These are phyloP conservation scores for Lophiotrema nucula DNA, from an alignment of 495 filamentous ascomycete species.

Conservation along the genomic window DNA sequence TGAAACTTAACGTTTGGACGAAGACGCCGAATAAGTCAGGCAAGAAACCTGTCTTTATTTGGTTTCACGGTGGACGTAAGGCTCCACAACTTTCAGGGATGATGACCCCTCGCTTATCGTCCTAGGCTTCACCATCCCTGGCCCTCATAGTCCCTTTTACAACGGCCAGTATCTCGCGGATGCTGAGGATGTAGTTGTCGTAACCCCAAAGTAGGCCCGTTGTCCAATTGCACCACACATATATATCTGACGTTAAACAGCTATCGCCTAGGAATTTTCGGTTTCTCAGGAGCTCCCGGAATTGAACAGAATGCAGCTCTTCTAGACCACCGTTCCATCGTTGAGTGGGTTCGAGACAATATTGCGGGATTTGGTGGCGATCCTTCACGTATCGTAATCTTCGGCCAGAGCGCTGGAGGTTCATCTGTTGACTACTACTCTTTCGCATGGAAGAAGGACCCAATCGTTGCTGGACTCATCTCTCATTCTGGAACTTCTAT, in stretches of 20 bases:
- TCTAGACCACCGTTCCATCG: constrained; percentile 47
- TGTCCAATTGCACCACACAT: not conserved
- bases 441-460: constrained; percentile 48
- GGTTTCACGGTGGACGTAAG: constrained; percentile 43
- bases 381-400: constrained; percentile 53
- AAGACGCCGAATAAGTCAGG: constrained; percentile 22
- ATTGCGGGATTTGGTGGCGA: constrained; percentile 56
- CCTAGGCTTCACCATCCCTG: constrained; percentile 37
- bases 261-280: constrained; percentile 53
- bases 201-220: constrained; percentile 46
- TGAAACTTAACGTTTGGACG: constrained; percentile 51
- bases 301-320: constrained; percentile 45
- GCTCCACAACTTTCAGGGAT: not conserved
- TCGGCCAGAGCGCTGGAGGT: constrained; percentile 56
- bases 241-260: not conserved
- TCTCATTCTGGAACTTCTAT: constrained; percentile 55
- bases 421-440: constrained; percentile 53
- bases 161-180: constrained; percentile 44
- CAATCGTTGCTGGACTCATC: constrained; percentile 50
- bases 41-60: constrained; percentile 38
- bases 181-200: constrained; percentile 46
- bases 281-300: constrained; percentile 48
- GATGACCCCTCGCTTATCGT: not conserved
- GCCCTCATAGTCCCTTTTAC: constrained; percentile 45
- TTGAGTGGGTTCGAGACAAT: constrained; percentile 62